Evolutionary conservation across 305 asterid species (phyloP), one percentile per base, ranked within the genome.

Genomic region (Fraxinus sp.): DNA sequence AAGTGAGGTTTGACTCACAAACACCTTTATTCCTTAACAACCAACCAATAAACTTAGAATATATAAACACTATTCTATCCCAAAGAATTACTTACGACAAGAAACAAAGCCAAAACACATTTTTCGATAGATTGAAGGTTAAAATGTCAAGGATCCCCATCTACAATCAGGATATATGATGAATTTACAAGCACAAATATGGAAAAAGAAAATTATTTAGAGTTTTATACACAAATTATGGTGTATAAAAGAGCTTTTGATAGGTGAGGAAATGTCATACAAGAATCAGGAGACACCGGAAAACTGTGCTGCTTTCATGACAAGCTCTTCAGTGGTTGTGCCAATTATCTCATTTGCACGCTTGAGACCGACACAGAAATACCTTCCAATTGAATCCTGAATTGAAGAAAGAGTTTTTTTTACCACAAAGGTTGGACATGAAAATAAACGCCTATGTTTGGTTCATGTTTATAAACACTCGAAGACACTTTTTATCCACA

Each of bases 301-400:
- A 75, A 89, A 87, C 85, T 91, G 97, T 83, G 85, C 91, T 64
- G 99, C 98, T 89, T 95, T 96, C 49, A 93, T 92, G 82, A 96
- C 97, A 82, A 93, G 90, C 87, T 96, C 99, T 87, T 95, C 98
- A 6, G 99, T 96, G 2, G 99, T 96, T 43, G 89, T 92, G 86
- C 99, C 99, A 74, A 96, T 96, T 83, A 96, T 95, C 91, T 95
- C 98, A 81, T 95, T 96, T 41, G 98, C 99, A 37, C 98, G 98
- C 94, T 91, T 96, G 59, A 96, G 95, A 37, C 98, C 97, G 28
- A 92, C 97, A 30, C 93, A 93, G 82, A 86, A 92, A 88, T 93
- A 96, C 87, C 99, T 87, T 90, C 99, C 99, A 77, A 93, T 93
- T 11, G 98, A 49, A 82, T 96, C 99, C 99, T 94, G 75, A 82